Conservation (phyloP, 441 rosid genomes). For the Kokia cookei region DNA sequence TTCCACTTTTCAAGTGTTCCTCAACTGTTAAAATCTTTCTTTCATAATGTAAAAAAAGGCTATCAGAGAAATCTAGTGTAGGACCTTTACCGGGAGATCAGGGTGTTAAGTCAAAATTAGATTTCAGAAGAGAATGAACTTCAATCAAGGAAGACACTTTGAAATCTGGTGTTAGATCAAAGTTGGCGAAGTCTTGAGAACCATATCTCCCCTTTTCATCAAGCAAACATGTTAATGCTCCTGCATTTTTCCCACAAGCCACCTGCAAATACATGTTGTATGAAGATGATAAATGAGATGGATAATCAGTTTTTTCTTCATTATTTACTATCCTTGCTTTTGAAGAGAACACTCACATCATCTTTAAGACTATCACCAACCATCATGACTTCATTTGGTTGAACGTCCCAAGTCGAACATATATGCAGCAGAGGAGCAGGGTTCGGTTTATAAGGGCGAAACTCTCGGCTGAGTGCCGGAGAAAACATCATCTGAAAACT, state of each 20-base stretch:
- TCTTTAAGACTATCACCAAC: conserved; percentile 96
- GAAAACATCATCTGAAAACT: conserved; percentile 49
- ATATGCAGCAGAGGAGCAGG: conserved; percentile 90
- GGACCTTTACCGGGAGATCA: conserved; percentile 20
- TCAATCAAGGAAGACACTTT: conserved; percentile 62
- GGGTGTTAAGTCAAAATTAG: conserved; percentile 54
- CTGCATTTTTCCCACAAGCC: conserved; percentile 82
- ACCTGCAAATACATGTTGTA: conserved; percentile 36
- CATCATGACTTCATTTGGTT: conserved; percentile 85
- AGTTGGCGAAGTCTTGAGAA: conserved; percentile 39
- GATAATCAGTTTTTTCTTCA: background rate
- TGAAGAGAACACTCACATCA: conserved; percentile 48
- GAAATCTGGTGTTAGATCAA: conserved; percentile 64
- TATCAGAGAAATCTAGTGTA: background rate
- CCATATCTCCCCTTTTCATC: conserved; percentile 69
- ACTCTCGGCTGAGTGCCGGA: conserved; percentile 94
- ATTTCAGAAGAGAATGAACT: conserved; percentile 50
- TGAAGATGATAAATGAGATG: background rate
- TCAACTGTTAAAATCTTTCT: background rate
- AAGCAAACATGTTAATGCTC: conserved; percentile 82
- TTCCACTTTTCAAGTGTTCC: background rate
- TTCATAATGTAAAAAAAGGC: background rate
- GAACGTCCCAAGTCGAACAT: conserved; percentile 74
- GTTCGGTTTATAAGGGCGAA: conserved; percentile 85
- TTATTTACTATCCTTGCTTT: background rate